These are phyloP conservation scores for Peronosclerospora sorghi DNA, from an alignment of 352 stramenopile species.

Conservation along the genomic window DNA sequence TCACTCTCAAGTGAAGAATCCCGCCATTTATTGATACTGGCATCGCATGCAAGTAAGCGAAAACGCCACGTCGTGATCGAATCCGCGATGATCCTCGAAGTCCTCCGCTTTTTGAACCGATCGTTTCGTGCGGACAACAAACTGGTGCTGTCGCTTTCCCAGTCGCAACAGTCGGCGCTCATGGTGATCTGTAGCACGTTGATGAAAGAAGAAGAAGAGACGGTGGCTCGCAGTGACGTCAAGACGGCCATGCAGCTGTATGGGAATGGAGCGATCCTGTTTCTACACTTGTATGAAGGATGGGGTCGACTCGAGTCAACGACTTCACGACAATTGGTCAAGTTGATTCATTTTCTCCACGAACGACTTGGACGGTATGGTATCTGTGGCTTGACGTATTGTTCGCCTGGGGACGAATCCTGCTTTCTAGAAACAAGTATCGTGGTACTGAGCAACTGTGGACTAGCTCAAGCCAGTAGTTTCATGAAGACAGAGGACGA, in stretches of 20 bases:
- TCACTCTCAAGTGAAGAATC: conserved; percentile 25
- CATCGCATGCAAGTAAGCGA: conserved; percentile 30
- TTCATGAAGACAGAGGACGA: neutral
- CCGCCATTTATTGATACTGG: conserved; percentile 19
- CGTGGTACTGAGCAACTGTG: conserved; percentile 21
- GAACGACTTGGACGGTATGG: conserved; percentile 31
- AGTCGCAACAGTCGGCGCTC: conserved; percentile 20
- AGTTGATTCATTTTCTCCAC: conserved; percentile 33
- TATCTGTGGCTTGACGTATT: conserved; percentile 33
- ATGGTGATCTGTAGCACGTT: conserved; percentile 39
- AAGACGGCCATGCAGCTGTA: conserved; percentile 37
- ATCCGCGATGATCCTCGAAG: conserved; percentile 32
- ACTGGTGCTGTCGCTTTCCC: conserved; percentile 6
- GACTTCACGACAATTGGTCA: conserved; percentile 4
- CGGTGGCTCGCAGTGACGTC: conserved; percentile 26
- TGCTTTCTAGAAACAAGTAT: conserved; percentile 40
- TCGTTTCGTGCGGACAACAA: conserved; percentile 3
- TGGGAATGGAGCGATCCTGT: conserved; percentile 39
- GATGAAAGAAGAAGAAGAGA: conserved; percentile 65
- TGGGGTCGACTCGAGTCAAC: neutral
- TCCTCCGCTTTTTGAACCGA: conserved; percentile 32
- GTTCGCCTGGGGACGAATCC: conserved; percentile 5
- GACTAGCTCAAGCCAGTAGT: conserved; percentile 4
- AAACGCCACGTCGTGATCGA: conserved; percentile 32
- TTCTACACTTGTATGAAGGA: conserved; percentile 31